Percentiles rank a stretch among this genome's conserved stretches.
Conservation (phyloP, 108 stramenopile genomes). For the Poteriospumella lacustris region DNA sequence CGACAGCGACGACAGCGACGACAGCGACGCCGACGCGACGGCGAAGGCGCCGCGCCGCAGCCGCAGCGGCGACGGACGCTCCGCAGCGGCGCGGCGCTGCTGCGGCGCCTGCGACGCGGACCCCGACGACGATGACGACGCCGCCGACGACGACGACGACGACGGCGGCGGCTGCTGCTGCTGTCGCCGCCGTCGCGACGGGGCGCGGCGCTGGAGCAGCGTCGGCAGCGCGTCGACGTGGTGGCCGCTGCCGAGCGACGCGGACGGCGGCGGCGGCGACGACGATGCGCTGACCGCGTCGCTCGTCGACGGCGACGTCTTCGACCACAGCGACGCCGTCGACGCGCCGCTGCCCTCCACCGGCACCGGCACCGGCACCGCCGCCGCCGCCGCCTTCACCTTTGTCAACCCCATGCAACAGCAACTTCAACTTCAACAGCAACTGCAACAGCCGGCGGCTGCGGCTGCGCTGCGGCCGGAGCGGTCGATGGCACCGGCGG, state of each 20-base stretch:
- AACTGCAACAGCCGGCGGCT: no score
- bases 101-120: no score
- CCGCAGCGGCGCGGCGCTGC: slow-evolving; percentile 49
- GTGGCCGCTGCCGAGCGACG: slow-evolving; percentile 33
- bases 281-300: slow-evolving; percentile 46
- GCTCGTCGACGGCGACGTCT: slow-evolving; percentile 43
- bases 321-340: background rate
- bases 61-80: slow-evolving; percentile 32
- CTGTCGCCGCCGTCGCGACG: slow-evolving; percentile 34
- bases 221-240: no score
- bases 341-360: background rate
- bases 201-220: slow-evolving; percentile 29
- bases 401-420: background rate
- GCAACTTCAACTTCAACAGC: no score
- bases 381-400: background rate
- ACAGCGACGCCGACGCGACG: no score
- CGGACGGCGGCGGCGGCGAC: slow-evolving; percentile 32
- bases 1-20: no score
- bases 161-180: background rate
- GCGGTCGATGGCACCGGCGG: no score
- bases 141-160: background rate
- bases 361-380: background rate
- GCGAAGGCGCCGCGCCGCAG: slow-evolving; percentile 35
- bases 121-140: slow-evolving; percentile 42
- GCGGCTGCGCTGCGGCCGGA: no score